Percentiles rank a stretch among this genome's conserved stretches.
Conservation (phyloP, 192 early-diverging fungal species). For the Coemansia sp. region DNA sequence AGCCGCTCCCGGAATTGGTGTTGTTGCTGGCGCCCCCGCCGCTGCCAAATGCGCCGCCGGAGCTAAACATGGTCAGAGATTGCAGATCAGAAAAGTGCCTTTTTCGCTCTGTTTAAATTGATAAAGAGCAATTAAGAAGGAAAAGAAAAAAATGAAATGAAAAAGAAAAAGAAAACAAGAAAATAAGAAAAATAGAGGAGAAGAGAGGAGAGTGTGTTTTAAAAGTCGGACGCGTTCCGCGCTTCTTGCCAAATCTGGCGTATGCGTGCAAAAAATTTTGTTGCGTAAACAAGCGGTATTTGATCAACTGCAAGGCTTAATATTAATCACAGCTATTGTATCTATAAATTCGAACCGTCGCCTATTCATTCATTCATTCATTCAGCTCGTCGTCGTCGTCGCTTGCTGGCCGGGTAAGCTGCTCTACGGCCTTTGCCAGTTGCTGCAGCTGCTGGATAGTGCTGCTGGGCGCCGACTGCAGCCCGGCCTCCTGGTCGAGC, state of each 20-base stretch:
- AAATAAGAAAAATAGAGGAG: too few species aligned
- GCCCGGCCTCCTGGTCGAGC: conserved; percentile 32
- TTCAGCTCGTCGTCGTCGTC: conserved; percentile 5
- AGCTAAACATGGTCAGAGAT: conserved; percentile 36
- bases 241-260: too few species aligned
- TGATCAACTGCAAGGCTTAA: too few species aligned
- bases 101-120: conserved; percentile 6
- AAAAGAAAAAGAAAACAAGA: neutral
- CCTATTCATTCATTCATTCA: too few species aligned
- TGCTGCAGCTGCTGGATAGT: conserved; percentile 38
- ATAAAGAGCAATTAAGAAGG: neutral
- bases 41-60: conserved; percentile 35
- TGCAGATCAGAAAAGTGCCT: neutral
- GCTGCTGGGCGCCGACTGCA: conserved; percentile 35
- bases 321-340: neutral
- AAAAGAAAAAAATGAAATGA: conserved; percentile 3
- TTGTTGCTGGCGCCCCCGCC: conserved; percentile 9
- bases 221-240: too few species aligned
- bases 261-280: too few species aligned
- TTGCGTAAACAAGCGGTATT: neutral
- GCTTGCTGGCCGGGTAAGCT: neutral
- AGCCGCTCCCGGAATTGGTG: neutral
- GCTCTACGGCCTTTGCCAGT: conserved; percentile 14
- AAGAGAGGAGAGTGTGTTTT: too few species aligned
- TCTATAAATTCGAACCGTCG: neutral